Conservation (phyloP, 1,284 basidiomycete species). For the Puccinia coronata region DNA sequence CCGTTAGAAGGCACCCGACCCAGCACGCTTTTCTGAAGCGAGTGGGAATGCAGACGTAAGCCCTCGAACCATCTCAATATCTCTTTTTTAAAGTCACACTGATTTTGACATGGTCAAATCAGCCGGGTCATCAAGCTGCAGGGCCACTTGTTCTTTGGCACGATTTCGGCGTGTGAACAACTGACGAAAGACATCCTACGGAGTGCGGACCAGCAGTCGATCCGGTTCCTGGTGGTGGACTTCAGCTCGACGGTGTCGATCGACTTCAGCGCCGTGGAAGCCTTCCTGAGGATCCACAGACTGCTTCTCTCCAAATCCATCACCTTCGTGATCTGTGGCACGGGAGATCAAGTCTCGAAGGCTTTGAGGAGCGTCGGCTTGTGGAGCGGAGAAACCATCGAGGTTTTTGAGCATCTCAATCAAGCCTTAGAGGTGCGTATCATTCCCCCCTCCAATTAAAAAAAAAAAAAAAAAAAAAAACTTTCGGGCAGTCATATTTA, state of each 20-base stretch:
- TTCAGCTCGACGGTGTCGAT: slow-evolving; percentile 78
- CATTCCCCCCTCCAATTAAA: too few relatives aligned
- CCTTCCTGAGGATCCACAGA: slow-evolving; percentile 86
- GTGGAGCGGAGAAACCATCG: slow-evolving; percentile 68
- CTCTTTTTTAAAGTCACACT: neutral
- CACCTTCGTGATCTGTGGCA: slow-evolving; percentile 85
- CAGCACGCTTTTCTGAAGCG: slow-evolving; percentile 87
- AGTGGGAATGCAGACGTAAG: slow-evolving; percentile 86
- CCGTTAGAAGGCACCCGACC: slow-evolving; percentile 78
- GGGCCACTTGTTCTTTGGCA: slow-evolving; percentile 92
- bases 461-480: too few relatives aligned
- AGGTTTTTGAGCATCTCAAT: slow-evolving; percentile 79
- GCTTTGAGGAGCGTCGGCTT: slow-evolving; percentile 75
- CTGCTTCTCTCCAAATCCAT: slow-evolving; percentile 75
- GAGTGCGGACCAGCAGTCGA: slow-evolving; percentile 72
- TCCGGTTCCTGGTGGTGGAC: slow-evolving; percentile 86
- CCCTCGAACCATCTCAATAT: slow-evolving; percentile 59
- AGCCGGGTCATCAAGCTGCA: slow-evolving; percentile 44
- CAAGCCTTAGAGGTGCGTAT: slow-evolving; percentile 74
- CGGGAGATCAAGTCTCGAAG: slow-evolving; percentile 65
- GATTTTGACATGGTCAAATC: neutral
- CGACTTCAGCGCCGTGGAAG: slow-evolving; percentile 92
- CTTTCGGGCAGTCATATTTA: neutral
- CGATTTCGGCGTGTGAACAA: slow-evolving; percentile 60
- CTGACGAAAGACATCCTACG: slow-evolving; percentile 74